phyloP scores from a whole-genome alignment of 2,329 filamentous ascomycete species.

The Fusarium fracticaudum region DNA sequence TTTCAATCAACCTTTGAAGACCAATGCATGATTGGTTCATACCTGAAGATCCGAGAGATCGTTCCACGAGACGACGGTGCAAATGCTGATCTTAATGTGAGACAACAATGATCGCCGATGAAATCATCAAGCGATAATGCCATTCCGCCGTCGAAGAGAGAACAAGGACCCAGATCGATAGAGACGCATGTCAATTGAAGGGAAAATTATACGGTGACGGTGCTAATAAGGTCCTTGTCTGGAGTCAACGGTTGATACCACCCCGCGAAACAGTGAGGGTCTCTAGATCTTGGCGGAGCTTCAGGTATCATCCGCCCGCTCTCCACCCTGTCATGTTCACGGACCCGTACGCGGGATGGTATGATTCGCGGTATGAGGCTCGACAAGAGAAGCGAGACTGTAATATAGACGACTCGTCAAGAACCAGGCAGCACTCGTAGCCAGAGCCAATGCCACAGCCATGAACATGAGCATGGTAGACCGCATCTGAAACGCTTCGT shows the following conservation, averaged over 20 bases:
- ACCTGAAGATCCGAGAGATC: background rate
- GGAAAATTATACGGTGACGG: background rate
- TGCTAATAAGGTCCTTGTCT: background rate
- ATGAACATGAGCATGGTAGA: constrained; percentile 62
- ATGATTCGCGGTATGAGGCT: constrained; percentile 4
- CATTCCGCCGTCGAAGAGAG: background rate
- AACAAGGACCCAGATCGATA: background rate
- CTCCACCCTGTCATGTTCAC: constrained; percentile 2
- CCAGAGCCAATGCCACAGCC: constrained; percentile 43
- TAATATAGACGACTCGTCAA: constrained; percentile 27
- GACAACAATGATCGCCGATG: background rate
- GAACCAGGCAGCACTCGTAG: constrained; percentile 22
- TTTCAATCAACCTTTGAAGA: constrained; percentile 10
- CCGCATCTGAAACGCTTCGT: constrained; percentile 70
- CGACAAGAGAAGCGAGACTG: constrained; percentile 14
- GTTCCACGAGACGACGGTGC: background rate
- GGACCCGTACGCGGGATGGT: constrained; percentile 9
- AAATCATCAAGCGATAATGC: background rate
- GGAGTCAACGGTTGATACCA: background rate
- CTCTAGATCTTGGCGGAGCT: background rate
- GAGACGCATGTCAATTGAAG: background rate
- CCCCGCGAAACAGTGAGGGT: background rate
- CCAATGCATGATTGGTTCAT: background rate
- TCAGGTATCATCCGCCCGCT: background rate
- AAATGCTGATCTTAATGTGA: background rate